A percentile compares a stretch with the other conserved stretches of the same genome.
phyloP scores from a whole-genome alignment of 129 eudicot species.

The carrot (Daucus carota) region DNA sequence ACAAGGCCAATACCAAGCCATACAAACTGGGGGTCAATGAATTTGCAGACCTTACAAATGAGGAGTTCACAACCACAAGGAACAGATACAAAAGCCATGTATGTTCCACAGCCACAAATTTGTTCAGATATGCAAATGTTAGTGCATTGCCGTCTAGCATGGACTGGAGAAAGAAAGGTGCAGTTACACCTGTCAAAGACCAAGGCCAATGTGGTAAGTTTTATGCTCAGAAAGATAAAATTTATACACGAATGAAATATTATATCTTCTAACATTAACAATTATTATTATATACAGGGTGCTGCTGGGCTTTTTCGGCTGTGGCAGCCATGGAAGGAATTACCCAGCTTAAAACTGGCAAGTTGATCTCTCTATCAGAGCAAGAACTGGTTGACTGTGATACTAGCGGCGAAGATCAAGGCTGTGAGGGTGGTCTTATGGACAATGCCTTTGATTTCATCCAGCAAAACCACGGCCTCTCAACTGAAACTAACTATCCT shows the following conservation, averaged over 20 bases:
- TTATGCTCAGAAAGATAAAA: not conserved
- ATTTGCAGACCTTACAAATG: constrained; percentile 14
- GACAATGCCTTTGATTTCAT: constrained; percentile 10
- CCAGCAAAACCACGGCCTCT: not conserved
- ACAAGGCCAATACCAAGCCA: constrained; percentile 16
- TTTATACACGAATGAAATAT: not conserved
- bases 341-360: constrained; percentile 4
- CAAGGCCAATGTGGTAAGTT: constrained; percentile 14
- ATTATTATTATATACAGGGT: not conserved
- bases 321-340: constrained; percentile 10
- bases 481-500: constrained; percentile 6
- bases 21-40: constrained; percentile 5
- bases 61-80: constrained; percentile 3
- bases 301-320: constrained; percentile 2
- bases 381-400: constrained; percentile 8
- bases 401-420: constrained; percentile 9
- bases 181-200: constrained; percentile 5
- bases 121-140: constrained; percentile 4
- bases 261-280: no score
- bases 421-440: constrained; percentile 6
- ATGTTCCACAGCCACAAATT: not conserved
- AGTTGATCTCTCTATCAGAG: constrained; percentile 6
- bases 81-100: constrained; percentile 10
- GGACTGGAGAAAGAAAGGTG: constrained; percentile 15
- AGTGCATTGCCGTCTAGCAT: constrained; percentile 6